Conservation (phyloP, 1,139 yeast genomes). For the Protomyces gravidus region DNA sequence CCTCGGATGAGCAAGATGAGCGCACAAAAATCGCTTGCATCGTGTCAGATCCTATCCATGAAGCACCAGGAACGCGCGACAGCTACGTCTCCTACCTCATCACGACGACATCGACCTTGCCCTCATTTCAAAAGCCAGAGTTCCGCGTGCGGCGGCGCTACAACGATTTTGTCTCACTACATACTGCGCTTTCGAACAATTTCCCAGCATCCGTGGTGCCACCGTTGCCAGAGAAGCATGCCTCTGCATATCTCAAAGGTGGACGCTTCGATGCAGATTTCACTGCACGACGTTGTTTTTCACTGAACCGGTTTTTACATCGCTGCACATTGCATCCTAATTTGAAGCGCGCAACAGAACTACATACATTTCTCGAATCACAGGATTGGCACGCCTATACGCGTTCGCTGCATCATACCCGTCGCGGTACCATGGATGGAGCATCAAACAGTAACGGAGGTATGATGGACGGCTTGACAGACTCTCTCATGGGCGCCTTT, state of each 20-base stretch:
- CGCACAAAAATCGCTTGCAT: conserved; percentile 35
- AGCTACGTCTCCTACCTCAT: conserved; percentile 74
- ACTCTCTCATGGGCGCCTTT: conserved; percentile 85
- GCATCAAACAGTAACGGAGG: conserved; percentile 36
- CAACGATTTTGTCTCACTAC: conserved; percentile 75
- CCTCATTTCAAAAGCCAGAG: conserved; percentile 46
- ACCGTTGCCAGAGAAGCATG: conserved; percentile 88
- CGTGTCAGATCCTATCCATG: conserved; percentile 73
- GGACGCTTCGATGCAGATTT: conserved; percentile 79
- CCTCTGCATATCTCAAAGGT: conserved; percentile 78
- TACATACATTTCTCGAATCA: conserved; percentile 72
- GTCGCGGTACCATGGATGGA: conserved; percentile 31
- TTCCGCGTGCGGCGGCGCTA: conserved; percentile 69
- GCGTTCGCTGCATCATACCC: conserved; percentile 46
- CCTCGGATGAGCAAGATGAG: conserved; percentile 20
- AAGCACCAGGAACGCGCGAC: conserved; percentile 60
- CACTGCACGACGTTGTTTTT: conserved; percentile 76
- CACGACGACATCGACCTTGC: conserved; percentile 54
- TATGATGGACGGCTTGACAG: conserved; percentile 65
- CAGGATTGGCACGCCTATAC: conserved; percentile 80
- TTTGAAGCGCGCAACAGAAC: conserved; percentile 64
- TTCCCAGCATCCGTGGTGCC: conserved; percentile 84
- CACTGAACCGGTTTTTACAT: conserved; percentile 69
- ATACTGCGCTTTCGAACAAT: conserved; percentile 68
- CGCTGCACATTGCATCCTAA: conserved; percentile 71